Base-by-base conservation (phyloP, 192 early-diverging fungal species). In the Coemansia sp. region DNA sequence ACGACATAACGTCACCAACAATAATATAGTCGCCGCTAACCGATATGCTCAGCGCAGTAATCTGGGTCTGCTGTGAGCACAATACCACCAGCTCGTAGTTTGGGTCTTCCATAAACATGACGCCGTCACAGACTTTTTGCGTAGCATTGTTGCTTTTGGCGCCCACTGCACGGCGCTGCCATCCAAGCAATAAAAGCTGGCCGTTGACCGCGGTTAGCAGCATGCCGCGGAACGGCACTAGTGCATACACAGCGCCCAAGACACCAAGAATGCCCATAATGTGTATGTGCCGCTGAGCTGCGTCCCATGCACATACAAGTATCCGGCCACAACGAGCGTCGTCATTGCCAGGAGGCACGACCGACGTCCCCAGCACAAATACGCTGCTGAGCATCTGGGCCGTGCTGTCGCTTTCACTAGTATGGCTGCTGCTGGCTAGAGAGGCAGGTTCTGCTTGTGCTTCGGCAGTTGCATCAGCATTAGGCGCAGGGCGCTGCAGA, bases 1-100 rank as follows among this genome's bases (percentile, higher is more conserved):
- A 95, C 42, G 87, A 83, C 82, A 96, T 85, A 42, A 96, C 23
- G 71, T 98, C 96, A 17, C 89, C 94, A 11, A 94, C 90, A 1
- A 89, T 58, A 22, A 97, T 67, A 23, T 83, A 83, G 56, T 94
- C 87, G 20, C 88, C 91, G 9, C 64, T 66, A 3, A 81, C 77
- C 2, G 87, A 82, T 31, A 95, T 21, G 15, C 72, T 77, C 5
- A 92, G 51, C 3, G 84, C 71, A 5, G 88, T 34, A 5, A 88
- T 85, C 62, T 88, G 85, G 19, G 86, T 84, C 59, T 82, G 83
- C 55, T 72, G 66, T 55, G 75, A 73, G 19, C 63, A 71, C 44
- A 81, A 7, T 2, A 66, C 49, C 3, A 62, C 66, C 26, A 81
- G 72, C 59, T 81, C 68, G 15, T 53, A 56, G 17, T 57, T 64